Conservation (phyloP, 805 yeast genomes). For the Metschnikowia santaceciliae region DNA sequence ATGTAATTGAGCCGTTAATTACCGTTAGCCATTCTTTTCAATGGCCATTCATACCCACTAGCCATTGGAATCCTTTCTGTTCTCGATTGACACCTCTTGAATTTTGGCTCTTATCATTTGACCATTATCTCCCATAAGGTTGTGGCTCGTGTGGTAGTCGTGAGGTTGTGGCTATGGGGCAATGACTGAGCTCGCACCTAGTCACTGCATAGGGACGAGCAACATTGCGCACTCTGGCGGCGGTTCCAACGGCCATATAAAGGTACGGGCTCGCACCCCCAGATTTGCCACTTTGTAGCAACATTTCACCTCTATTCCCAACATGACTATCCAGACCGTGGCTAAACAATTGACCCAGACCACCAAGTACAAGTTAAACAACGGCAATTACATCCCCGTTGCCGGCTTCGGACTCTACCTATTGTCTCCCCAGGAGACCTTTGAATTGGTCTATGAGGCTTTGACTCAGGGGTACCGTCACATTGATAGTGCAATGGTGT, state of each 20-base stretch:
- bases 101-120: too few species aligned
- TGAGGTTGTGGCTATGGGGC: too few species aligned
- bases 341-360: slow-evolving; percentile 32
- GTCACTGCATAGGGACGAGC: neutral
- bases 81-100: too few species aligned
- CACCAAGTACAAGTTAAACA: slow-evolving; percentile 44
- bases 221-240: slow-evolving; percentile 2
- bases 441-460: slow-evolving; percentile 50
- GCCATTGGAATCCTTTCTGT: too few species aligned
- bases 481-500: slow-evolving; percentile 67
- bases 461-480: slow-evolving; percentile 67
- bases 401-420: slow-evolving; percentile 56
- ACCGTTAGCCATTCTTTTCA: too few species aligned
- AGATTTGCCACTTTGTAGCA: neutral
- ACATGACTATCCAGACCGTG: slow-evolving; percentile 34
- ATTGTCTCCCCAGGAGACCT: slow-evolving; percentile 36
- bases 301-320: slow-evolving; percentile 5
- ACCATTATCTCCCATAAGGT: too few species aligned
- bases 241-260: slow-evolving; percentile 2
- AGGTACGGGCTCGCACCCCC: slow-evolving; percentile 1
- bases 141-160: too few species aligned
- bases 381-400: slow-evolving; percentile 54
- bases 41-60: too few species aligned
- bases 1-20: too few species aligned
- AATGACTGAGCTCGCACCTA: too few species aligned